Evolutionary conservation across 257 asterid genomes (phyloP), one percentile per base, ranked within the genome.

Genomic region (Penstemon barbatus): DNA sequence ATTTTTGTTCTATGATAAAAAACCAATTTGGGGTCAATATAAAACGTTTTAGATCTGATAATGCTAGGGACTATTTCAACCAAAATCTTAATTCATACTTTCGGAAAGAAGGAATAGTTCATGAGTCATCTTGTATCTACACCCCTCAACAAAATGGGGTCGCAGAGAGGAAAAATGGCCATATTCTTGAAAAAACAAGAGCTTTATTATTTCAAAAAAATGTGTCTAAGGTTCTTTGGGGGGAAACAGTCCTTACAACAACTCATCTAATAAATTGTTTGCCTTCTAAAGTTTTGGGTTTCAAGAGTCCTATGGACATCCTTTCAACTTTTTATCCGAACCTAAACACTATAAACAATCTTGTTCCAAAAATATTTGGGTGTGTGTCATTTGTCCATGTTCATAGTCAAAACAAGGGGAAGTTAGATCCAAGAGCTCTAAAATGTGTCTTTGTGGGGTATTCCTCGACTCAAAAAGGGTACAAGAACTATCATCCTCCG

Each of bases 141-240:
- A 66, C 77, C 5, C 77, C 62, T 0, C 63, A 65, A 65, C 71
- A 65, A 64, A 73, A 73, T 39, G 46, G 68, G 12, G 68, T 65
- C 0, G 55, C 40, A 0, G 57, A 73, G 15, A 8, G 66, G 4
- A 45, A 72, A 46, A 64, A 37, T 38, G 15, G 18, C 0, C 61
- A 64, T 18, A 0, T 64, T 0, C 9, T 40, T 4, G 48, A 4
- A 2, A 2, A 3, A 8, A 19, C 19, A 1, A 11, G 18, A 3
- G 41, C 57, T 2, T 4, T 59, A 3, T 11, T 53, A 0, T 53
- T 49, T 59, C 46, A 66, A 42, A 9, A 12, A 9, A 48, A 37
- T 57, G 37, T 41, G 8, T 46, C 55, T 3, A 18, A 42, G 5
- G 2, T 0, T 8, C 6, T 7, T 15, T 43, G 10, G 15, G 54